Percentiles rank a stretch among this genome's conserved stretches.
phyloP scores from a whole-genome alignment of 306 rosid species.

The Hippophae tibetana region DNA sequence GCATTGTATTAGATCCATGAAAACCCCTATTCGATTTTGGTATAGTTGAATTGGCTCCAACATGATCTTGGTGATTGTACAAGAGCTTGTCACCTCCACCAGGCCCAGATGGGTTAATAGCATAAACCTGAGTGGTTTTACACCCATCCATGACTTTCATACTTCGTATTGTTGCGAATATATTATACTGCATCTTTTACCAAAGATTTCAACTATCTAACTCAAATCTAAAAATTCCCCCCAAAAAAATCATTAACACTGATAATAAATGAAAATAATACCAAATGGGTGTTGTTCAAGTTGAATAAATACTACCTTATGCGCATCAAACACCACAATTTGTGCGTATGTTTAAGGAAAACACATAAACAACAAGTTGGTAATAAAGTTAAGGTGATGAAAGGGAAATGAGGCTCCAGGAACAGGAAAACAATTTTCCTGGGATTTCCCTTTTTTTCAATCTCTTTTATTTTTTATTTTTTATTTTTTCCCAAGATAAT shows the following conservation, averaged over 20 bases:
- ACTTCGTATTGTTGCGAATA: conserved; percentile 67
- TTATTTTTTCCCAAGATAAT: conserved; percentile 16
- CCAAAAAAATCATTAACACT: neutral
- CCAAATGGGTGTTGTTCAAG: neutral
- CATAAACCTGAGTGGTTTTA: conserved; percentile 59
- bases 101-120: conserved; percentile 33
- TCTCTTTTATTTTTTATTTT: no score
- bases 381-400: conserved; percentile 20
- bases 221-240: neutral
- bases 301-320: neutral
- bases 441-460: neutral
- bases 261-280: neutral
- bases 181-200: conserved; percentile 62
- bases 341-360: neutral
- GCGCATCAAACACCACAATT: conserved; percentile 27
- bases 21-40: conserved; percentile 31
- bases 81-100: conserved; percentile 45
- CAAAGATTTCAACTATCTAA: neutral
- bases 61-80: conserved; percentile 49
- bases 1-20: conserved; percentile 20
- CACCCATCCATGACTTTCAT: conserved; percentile 80
- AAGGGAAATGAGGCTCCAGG: conserved; percentile 13
- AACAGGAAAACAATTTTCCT: neutral
- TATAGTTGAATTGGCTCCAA: conserved; percentile 30
- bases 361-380: neutral